Base-by-base conservation (phyloP, 495 filamentous ascomycete species). In the Xylaria longipes region DNA sequence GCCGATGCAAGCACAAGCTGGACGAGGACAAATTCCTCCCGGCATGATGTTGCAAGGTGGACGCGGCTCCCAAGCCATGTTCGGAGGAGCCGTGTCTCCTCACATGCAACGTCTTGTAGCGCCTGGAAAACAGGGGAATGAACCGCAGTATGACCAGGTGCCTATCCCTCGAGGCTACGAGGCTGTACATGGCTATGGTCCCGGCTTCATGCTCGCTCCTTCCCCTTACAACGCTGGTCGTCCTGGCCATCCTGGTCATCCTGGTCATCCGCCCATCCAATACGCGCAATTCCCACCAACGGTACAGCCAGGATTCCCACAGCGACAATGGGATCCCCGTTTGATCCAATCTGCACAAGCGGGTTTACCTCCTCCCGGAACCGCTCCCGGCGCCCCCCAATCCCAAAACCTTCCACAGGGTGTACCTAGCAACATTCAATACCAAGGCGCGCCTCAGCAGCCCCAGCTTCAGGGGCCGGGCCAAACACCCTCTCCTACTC, bases 101-200 rank as follows among this genome's bases (percentile, higher is more conserved):
- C 45, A 65, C 3, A 41, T 41, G 43, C 65, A 65, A 31, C 45
- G 46, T 6, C 68, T 60, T 33, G 17, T 37, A 33, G 17, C 60
- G 20, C 41, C 58, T 33, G 48, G 46, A 25, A 65, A 48, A 50
- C 50, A 66, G 31, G 50, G 57, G 11, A 58, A 67, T 17, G 84
- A 86, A 54, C 84, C 79, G 1, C 77, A 81, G 35, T 87, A 87
- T 61, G 81, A 77, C 4, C 74, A 75, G 39, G 84, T 87, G 0
- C 84, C 84, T 15, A 86, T 87, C n/a, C 84, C 84, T 1, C 73
- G 72, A 6, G 80, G 81, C 31, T 87, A 87, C 70, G 73, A 78
- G 3, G 78, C 82, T 52, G 84, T 86, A 25, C 83, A 82, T 65
- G 80, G 79, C 25, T 84, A 86, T 57, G 84, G 83, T 5, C 72